These are phyloP conservation scores for Fusarium ambrosium DNA, from an alignment of 2,329 filamentous ascomycete genomes.

Conservation along the genomic window DNA sequence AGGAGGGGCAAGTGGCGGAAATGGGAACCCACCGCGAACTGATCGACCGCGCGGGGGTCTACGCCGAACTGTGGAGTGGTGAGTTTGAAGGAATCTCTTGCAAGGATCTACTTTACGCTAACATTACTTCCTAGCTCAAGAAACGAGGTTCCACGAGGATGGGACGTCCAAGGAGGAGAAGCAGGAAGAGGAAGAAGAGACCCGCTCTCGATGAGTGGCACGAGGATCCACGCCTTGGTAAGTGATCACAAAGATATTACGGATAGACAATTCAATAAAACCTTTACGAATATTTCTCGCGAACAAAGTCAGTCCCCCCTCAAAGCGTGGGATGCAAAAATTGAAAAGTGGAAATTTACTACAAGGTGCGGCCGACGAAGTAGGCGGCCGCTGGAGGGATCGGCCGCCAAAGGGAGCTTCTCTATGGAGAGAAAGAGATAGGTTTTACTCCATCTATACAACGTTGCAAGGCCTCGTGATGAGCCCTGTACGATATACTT, in stretches of 20 bases:
- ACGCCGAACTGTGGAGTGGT: slow-evolving; percentile 93
- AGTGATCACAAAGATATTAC: slow-evolving; percentile 1
- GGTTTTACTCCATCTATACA: background rate
- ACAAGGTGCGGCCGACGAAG: slow-evolving; percentile 19
- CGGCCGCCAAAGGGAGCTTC: background rate
- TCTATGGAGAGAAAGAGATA: background rate
- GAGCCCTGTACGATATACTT: background rate
- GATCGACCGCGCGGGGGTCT: slow-evolving; percentile 82
- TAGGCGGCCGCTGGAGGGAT: background rate
- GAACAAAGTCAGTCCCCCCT: background rate
- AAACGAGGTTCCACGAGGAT: slow-evolving; percentile 68
- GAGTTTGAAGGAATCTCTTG: slow-evolving; percentile 55
- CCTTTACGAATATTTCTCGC: slow-evolving; percentile 4
- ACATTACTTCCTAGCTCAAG: slow-evolving; percentile 64
- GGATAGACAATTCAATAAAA: slow-evolving; percentile 29
- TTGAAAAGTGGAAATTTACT: slow-evolving; percentile 8
- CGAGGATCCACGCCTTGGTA: slow-evolving; percentile 11
- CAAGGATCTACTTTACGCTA: slow-evolving; percentile 6
- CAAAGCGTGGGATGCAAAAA: background rate
- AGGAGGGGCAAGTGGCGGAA: slow-evolving; percentile 87
- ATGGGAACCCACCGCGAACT: slow-evolving; percentile 88
- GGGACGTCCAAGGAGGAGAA: slow-evolving; percentile 58
- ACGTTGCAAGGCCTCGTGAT: background rate
- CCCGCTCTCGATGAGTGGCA: background rate
- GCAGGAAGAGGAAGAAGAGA: slow-evolving; percentile 47